Conservation (phyloP, 768 basidiomycete species). For the Calocybe gangraenosa region DNA sequence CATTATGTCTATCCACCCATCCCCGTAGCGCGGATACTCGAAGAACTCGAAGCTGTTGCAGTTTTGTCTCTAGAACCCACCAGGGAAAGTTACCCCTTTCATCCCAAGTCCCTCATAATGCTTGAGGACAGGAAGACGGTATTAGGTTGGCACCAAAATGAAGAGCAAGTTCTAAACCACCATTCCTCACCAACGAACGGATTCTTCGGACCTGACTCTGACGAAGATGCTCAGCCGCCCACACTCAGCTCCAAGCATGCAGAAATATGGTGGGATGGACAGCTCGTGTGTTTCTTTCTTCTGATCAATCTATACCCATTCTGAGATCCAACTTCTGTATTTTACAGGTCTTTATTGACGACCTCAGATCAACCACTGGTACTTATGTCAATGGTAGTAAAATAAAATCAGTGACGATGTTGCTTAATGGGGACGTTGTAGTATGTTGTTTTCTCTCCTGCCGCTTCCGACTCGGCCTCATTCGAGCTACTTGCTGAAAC, state of each 20-base stretch:
- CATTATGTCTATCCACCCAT: too few species aligned
- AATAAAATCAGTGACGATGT: constrained; percentile 31
- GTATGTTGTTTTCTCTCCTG: constrained; percentile 23
- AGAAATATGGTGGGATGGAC: constrained; percentile 41
- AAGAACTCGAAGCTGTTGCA: too few species aligned
- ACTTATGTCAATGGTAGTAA: constrained; percentile 44
- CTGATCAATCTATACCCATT: too few species aligned
- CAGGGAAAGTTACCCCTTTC: constrained; percentile 31
- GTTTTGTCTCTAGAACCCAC: constrained; percentile 30
- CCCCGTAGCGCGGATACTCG: too few species aligned
- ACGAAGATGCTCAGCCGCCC: constrained; percentile 31
- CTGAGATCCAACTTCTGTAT: neutral
- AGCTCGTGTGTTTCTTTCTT: constrained; percentile 32
- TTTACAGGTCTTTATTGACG: constrained; percentile 42
- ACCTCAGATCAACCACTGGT: constrained; percentile 41
- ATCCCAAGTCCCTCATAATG: constrained; percentile 32
- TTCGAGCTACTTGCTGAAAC: neutral
- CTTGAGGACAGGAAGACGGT: constrained; percentile 27
- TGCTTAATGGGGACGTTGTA: constrained; percentile 40
- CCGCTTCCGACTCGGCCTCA: constrained; percentile 1
- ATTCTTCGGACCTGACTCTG: constrained; percentile 38
- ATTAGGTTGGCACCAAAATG: constrained; percentile 20
- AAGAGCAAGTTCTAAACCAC: constrained; percentile 18
- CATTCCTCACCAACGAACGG: constrained; percentile 32
- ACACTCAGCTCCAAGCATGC: constrained; percentile 40